phyloP scores from a whole-genome alignment of 2,329 filamentous ascomycete genomes.

The Tricladium varicosporioides region DNA sequence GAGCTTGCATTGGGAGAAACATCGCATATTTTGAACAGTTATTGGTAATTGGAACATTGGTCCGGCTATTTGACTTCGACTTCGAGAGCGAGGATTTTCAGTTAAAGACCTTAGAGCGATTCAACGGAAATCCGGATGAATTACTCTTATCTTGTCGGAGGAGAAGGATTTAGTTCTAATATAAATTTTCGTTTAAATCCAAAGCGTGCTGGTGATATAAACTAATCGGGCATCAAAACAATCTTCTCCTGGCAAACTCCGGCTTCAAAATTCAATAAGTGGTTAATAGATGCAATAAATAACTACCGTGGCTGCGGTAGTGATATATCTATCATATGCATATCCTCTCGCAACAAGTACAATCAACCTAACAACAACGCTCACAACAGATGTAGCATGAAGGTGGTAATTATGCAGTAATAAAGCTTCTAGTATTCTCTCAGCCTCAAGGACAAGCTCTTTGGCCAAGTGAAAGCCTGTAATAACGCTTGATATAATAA shows the following conservation, averaged over 20 bases:
- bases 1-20: constrained; percentile 35
- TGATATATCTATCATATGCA: no score
- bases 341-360: no score
- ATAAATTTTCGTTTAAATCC: neutral
- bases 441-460: no score
- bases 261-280: no score
- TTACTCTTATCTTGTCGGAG: constrained; percentile 1
- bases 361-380: no score
- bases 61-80: constrained; percentile 11
- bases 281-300: no score
- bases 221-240: neutral
- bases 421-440: no score
- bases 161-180: neutral
- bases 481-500: no score
- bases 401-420: no score
- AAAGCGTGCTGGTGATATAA: neutral
- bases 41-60: constrained; percentile 8
- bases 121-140: constrained; percentile 13
- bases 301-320: no score
- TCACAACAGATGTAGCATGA: no score
- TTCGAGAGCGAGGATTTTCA: constrained; percentile 9
- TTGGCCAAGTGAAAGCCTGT: no score
- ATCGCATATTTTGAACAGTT: constrained; percentile 30
- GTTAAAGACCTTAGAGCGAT: constrained; percentile 12
- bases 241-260: neutral